Evolutionary conservation across 306 rosid genomes (phyloP), one percentile per base, ranked within the genome.

Genomic region (Quillaja saponaria): DNA sequence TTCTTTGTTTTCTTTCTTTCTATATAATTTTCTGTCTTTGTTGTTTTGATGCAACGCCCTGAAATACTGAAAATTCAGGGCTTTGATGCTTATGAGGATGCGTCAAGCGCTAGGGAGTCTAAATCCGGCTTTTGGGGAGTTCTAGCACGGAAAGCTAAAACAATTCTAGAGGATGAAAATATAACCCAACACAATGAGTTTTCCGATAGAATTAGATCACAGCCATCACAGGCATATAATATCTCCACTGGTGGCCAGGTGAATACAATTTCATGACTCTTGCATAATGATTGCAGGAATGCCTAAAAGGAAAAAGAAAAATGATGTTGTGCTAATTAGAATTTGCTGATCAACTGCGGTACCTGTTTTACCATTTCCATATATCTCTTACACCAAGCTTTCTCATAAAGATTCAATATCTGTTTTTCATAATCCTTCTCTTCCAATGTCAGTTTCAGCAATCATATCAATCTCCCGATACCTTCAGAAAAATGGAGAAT

Each of bases 51-150:
- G 34, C 13, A 14, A 56, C 48, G 47, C 71, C 13, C 10, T 39
- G 10, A 12, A 39, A 25, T 25, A 4, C 31, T 25, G 31, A 25
- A n/a, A 49, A 64, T 82, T 75, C 78, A 92, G 98, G 78, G 81
- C 49, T 84, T 81, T 65, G 79, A 71, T 6, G 84, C 82, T 13
- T 69, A 64, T 46, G 85, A 73, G 2, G 87, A 82, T 44, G 46
- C 49, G 16, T 47, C 73, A 6, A 66, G 60, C 34, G 69, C 49
- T 67, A 61, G 51, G 4, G 82, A 78, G 11, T 56, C 80, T 38
- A 86, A 80, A 68, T 56, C 84, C 1, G 96, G 99, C 61, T 89
- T 92, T 56, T 89, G 99, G 99, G 95, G 96, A 18, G 86, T 85
- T 8, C 69, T 92, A 45, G 91, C 95, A 14, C 85, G 87, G 47